These are phyloP conservation scores for Saxophila tyrrhenica DNA, from an alignment of 495 filamentous ascomycete species.

Conservation along the genomic window DNA sequence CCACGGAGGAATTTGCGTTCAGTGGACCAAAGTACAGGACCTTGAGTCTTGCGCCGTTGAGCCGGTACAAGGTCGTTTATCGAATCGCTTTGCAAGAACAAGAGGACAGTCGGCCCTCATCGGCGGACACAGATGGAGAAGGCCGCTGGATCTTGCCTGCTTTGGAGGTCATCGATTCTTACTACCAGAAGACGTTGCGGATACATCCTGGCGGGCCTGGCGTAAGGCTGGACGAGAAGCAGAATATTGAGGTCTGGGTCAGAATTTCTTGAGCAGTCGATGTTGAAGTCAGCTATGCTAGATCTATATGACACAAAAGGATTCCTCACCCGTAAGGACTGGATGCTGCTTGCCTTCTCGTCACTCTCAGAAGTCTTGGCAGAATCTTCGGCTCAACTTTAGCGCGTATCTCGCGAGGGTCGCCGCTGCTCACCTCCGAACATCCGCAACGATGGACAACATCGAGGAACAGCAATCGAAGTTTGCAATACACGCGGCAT, in stretches of 20 bases:
- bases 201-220: conserved; percentile 53
- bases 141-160: conserved; percentile 55
- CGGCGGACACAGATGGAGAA: background rate
- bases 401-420: too few species aligned
- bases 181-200: conserved; percentile 76
- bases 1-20: conserved; percentile 85
- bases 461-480: conserved; percentile 36
- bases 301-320: background rate
- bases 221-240: conserved; percentile 9
- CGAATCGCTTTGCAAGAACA: conserved; percentile 45
- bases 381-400: too few species aligned
- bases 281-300: too few species aligned
- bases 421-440: background rate
- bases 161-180: conserved; percentile 69
- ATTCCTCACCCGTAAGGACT: too few species aligned
- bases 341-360: too few species aligned
- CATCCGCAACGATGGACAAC: conserved; percentile 11
- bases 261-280: background rate
- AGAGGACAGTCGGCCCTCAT: conserved; percentile 22
- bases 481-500: conserved; percentile 80
- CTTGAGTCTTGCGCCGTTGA: conserved; percentile 68
- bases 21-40: conserved; percentile 71
- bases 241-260: conserved; percentile 3
- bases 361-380: background rate
- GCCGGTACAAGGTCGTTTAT: conserved; percentile 57